These are phyloP conservation scores for Plasmodium gonderi DNA, from an alignment of 169 alveolate species.

Conservation along the genomic window DNA sequence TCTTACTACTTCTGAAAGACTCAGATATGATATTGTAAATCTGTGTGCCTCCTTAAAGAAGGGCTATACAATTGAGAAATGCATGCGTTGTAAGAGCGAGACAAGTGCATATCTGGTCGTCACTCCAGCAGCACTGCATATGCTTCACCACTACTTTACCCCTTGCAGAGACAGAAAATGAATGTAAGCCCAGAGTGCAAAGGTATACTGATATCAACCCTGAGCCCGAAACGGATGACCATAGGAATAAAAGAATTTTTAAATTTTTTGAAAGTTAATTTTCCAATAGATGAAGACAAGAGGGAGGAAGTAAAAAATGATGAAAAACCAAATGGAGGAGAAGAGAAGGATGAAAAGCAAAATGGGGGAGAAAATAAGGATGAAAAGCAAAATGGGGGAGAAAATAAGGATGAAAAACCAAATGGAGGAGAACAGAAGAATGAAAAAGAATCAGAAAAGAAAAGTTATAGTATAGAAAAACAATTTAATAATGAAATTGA, in stretches of 20 bases:
- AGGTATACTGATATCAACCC: conserved; percentile 49
- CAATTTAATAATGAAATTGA: conserved; percentile 73
- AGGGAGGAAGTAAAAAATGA: conserved; percentile 32
- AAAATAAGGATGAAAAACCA: background rate
- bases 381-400: background rate
- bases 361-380: conserved; percentile 1
- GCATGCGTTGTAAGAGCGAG: no score
- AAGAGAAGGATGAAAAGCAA: background rate
- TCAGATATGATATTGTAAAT: no score
- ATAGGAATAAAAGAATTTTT: conserved; percentile 39
- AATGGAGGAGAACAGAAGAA: no score
- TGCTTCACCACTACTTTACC: background rate
- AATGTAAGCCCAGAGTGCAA: conserved; percentile 50
- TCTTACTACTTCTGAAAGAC: no score
- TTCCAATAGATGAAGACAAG: conserved; percentile 57
- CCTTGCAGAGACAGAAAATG: conserved; percentile 48
- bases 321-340: background rate
- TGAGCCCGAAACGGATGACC: conserved; percentile 4
- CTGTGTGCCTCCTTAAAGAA: no score
- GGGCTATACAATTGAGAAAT: no score
- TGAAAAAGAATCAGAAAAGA: background rate
- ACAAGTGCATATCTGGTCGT: background rate
- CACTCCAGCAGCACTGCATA: background rate
- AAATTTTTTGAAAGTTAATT: conserved; percentile 13
- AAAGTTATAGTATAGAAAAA: conserved; percentile 65